A percentile compares a stretch with the other conserved stretches of the same genome.
Evolutionary conservation across 2,329 filamentous ascomycete species (phyloP).

Genomic region (Rhynchosporium agropyri): DNA sequence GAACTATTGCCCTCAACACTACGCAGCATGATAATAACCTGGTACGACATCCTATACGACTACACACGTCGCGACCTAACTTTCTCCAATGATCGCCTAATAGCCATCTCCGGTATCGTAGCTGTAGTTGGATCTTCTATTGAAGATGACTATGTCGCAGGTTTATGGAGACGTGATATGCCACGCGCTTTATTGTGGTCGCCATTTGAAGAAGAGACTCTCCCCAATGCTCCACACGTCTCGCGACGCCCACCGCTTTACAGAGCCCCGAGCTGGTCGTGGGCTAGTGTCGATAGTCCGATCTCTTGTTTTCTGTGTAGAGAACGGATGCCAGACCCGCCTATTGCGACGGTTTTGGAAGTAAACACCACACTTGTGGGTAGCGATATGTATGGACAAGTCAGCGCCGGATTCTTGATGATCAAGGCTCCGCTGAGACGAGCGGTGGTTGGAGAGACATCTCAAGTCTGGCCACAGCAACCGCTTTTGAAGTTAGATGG

Average conservation of each 20-base stretch:
- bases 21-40: constrained; percentile 5
- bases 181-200: constrained; percentile 9
- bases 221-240: not conserved
- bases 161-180: constrained; percentile 14
- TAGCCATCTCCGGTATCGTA: constrained; percentile 24
- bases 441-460: constrained; percentile 1
- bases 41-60: constrained; percentile 19
- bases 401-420: not conserved
- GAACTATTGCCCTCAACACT: not conserved
- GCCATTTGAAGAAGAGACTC: constrained; percentile 11
- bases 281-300: constrained; percentile 17
- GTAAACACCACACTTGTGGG: not conserved
- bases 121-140: constrained; percentile 9
- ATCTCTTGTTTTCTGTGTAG: constrained; percentile 14
- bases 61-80: constrained; percentile 22
- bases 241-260: not conserved
- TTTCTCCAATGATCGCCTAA: constrained; percentile 20
- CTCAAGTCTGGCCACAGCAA: constrained; percentile 5
- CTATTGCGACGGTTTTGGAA: constrained; percentile 1
- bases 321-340: constrained; percentile 6
- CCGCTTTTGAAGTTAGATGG: not conserved
- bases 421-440: not conserved
- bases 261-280: constrained; percentile 20
- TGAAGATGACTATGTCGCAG: constrained; percentile 14
- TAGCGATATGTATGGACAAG: constrained; percentile 8